Evolutionary conservation across 1,284 basidiomycete species (phyloP).

Genomic region (Ganoderma leucocontextum): DNA sequence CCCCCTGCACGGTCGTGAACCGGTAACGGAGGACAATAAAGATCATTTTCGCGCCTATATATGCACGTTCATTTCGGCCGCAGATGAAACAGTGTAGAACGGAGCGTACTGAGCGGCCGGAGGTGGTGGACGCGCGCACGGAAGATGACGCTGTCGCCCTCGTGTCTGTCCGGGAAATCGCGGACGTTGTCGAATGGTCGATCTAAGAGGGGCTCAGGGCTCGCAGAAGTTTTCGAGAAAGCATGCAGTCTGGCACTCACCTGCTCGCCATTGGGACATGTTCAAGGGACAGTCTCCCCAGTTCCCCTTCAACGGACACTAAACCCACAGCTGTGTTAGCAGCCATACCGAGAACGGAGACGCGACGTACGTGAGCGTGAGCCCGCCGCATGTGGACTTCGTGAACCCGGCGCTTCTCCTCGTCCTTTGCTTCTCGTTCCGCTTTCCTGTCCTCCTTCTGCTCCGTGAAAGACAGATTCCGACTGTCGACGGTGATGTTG

Average conservation of each 20-base stretch:
- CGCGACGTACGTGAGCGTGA: constrained; percentile 49
- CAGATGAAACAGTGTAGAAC: neutral
- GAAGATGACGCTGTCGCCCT: constrained; percentile 62
- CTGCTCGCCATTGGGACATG: constrained; percentile 33
- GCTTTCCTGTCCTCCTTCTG: constrained; percentile 35
- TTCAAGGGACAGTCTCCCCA: constrained; percentile 72
- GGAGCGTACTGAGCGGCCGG: constrained; percentile 58
- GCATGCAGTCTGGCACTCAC: constrained; percentile 13
- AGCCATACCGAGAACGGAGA: neutral
- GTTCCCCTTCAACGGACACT: constrained; percentile 68
- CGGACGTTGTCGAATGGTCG: constrained; percentile 28
- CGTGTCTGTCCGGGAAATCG: constrained; percentile 39
- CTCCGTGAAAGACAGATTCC: constrained; percentile 37
- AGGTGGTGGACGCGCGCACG: constrained; percentile 71
- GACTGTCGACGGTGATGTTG: neutral
- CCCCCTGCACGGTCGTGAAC: constrained; percentile 68
- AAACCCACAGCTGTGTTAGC: neutral
- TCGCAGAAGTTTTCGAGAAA: neutral
- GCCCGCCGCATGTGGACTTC: constrained; percentile 58
- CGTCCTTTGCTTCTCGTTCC: constrained; percentile 37
- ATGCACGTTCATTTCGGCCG: constrained; percentile 5
- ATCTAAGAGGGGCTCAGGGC: constrained; percentile 45
- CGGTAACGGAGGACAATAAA: constrained; percentile 72
- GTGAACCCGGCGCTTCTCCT: constrained; percentile 32
- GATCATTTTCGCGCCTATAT: constrained; percentile 60